Conservation (phyloP, 2,329 filamentous ascomycete genomes). For the Paraphaeosphaeria minitans region DNA sequence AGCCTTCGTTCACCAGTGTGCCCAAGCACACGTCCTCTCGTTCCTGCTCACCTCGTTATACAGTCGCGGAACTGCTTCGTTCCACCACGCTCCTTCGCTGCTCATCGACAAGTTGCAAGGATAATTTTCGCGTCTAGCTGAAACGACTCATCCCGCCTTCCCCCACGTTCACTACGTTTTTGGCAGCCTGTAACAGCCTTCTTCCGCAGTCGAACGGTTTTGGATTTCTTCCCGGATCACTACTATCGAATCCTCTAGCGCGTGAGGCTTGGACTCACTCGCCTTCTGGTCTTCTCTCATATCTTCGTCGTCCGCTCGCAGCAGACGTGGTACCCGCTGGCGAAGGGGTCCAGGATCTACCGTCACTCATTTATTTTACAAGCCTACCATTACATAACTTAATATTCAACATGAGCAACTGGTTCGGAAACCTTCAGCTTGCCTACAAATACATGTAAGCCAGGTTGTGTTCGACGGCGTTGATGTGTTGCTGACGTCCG, state of each 20-base stretch:
- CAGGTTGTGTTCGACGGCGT: neutral
- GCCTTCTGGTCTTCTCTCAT: neutral
- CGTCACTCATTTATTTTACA: constrained; percentile 16
- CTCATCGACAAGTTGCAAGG: constrained; percentile 6
- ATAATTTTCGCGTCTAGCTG: constrained; percentile 23
- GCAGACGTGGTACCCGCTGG: constrained; percentile 8
- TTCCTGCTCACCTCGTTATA: constrained; percentile 20
- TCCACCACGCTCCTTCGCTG: constrained; percentile 1
- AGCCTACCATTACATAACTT: neutral
- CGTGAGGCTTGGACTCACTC: constrained; percentile 2
- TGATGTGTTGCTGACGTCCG: constrained; percentile 8
- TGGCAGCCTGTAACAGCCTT: constrained; percentile 10
- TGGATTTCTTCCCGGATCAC: constrained; percentile 3
- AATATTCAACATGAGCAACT: constrained; percentile 33
- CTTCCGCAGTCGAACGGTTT: constrained; percentile 8
- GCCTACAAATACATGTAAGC: constrained; percentile 47
- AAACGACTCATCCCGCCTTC: constrained; percentile 12
- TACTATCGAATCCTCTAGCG: constrained; percentile 2
- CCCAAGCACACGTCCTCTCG: constrained; percentile 42
- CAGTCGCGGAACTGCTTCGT: constrained; percentile 4
- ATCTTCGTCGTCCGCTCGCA: constrained; percentile 7
- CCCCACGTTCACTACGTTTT: constrained; percentile 11
- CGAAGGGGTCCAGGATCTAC: constrained; percentile 17
- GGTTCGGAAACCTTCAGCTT: constrained; percentile 43
- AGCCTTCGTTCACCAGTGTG: constrained; percentile 34